A percentile compares a stretch with the other conserved stretches of the same genome.
These are phyloP conservation scores for Colletotrichum salicis DNA, from an alignment of 2,329 filamentous ascomycete genomes.

Conservation along the genomic window DNA sequence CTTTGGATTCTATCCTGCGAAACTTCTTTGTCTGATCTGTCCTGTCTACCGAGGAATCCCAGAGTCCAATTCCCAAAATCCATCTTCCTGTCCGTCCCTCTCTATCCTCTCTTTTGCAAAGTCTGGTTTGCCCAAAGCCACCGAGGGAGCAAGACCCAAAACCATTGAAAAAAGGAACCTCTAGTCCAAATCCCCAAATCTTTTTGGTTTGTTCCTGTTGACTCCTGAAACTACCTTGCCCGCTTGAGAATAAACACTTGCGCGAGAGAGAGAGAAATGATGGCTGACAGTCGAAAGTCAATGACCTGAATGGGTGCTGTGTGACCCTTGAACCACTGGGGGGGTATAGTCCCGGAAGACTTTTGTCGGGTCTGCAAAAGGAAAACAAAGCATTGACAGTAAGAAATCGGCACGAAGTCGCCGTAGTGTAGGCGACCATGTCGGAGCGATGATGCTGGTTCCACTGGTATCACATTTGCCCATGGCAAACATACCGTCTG, in stretches of 20 bases:
- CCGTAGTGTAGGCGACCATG: constrained; percentile 22
- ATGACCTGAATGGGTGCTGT: constrained; percentile 13
- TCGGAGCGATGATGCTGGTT: constrained; percentile 12
- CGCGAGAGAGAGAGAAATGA: neutral
- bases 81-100: neutral
- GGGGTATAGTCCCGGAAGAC: constrained; percentile 28
- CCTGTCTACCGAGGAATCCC: constrained; percentile 25
- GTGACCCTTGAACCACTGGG: constrained; percentile 5
- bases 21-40: constrained; percentile 13
- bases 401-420: constrained; percentile 37
- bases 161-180: constrained; percentile 10
- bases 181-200: constrained; percentile 4
- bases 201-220: constrained; percentile 16
- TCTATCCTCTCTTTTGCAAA: constrained; percentile 15
- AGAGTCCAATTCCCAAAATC: constrained; percentile 19
- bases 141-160: neutral
- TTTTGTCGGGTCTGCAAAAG: neutral
- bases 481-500: constrained; percentile 23
- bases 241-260: constrained; percentile 19
- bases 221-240: constrained; percentile 33
- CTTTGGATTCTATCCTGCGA: constrained; percentile 21
- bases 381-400: constrained; percentile 8
- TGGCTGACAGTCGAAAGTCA: constrained; percentile 9
- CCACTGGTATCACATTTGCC: constrained; percentile 24
- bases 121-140: constrained; percentile 13